A percentile compares a stretch with the other conserved stretches of the same genome.
phyloP scores from a whole-genome alignment of 257 asterid species.

The Haberlea rhodopensis region DNA sequence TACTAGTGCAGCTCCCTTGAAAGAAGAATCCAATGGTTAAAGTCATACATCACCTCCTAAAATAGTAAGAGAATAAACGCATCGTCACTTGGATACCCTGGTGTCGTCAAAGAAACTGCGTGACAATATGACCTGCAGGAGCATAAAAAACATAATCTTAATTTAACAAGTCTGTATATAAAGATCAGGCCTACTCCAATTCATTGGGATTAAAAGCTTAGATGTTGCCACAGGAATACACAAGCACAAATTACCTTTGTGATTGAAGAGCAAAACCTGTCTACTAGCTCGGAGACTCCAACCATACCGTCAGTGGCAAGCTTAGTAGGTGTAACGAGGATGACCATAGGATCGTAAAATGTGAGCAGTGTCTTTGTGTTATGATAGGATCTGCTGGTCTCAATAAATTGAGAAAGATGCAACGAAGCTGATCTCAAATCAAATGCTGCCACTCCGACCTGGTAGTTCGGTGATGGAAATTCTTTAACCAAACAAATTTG shows the following conservation, averaged over 20 bases:
- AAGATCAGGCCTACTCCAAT: too few relatives aligned
- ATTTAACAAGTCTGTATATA: conserved; percentile 7
- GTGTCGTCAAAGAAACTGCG: conserved; percentile 97
- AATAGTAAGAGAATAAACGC: conserved; percentile 19
- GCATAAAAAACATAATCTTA: conserved; percentile 26
- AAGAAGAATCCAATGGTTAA: conserved; percentile 29
- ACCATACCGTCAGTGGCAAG: conserved; percentile 90
- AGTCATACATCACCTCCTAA: conserved; percentile 28
- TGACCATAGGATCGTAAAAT: conserved; percentile 83
- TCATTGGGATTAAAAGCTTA: too few relatives aligned
- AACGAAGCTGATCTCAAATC: conserved; percentile 93
- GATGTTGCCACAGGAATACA: conserved; percentile 25
- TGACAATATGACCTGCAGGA: conserved; percentile 62
- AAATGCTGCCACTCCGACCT: conserved; percentile 98
- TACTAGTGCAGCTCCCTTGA: conserved; percentile 80
- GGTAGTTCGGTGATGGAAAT: conserved; percentile 16
- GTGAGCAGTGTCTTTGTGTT: conserved; percentile 87
- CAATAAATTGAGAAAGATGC: conserved; percentile 95
- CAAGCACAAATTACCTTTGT: conserved; percentile 50
- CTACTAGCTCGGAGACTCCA: conserved; percentile 89
- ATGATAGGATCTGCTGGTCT: conserved; percentile 90
- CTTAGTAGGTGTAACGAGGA: conserved; percentile 81
- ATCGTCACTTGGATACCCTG: conserved; percentile 54
- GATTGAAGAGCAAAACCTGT: conserved; percentile 62
- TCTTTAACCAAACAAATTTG: conserved; percentile 18